Percentiles rank a stretch among this genome's conserved stretches.
Evolutionary conservation across 2,329 filamentous ascomycete species (phyloP).

Genomic region (Dryadomyces quercus-mongolicae): DNA sequence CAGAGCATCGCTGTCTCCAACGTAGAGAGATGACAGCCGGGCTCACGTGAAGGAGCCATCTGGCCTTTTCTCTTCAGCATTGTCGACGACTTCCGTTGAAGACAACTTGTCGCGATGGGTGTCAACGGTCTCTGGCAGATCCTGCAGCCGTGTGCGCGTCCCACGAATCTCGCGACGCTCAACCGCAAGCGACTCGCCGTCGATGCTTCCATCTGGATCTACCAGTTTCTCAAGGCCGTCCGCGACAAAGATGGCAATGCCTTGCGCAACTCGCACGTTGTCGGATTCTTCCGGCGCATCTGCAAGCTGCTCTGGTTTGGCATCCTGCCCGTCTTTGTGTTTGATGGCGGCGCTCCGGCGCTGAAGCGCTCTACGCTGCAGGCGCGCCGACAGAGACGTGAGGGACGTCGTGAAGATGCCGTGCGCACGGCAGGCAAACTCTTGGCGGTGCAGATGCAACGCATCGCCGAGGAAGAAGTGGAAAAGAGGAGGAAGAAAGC

Average conservation of each 20-base stretch:
- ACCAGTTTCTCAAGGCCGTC: slow-evolving; percentile 97
- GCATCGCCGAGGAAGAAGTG: slow-evolving; percentile 74
- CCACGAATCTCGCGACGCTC: slow-evolving; percentile 89
- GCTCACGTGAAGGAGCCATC: background rate
- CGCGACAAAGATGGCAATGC: slow-evolving; percentile 98
- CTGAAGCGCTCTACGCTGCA: slow-evolving; percentile 87
- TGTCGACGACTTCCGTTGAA: background rate
- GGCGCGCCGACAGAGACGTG: slow-evolving; percentile 63
- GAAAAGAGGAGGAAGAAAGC: slow-evolving; percentile 44
- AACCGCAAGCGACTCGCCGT: slow-evolving; percentile 94
- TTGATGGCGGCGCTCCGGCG: slow-evolving; percentile 85
- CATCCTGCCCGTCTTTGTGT: slow-evolving; percentile 93
- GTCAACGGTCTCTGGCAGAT: slow-evolving; percentile 97
- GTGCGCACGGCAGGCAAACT: slow-evolving; percentile 82
- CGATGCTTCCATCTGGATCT: slow-evolving; percentile 99
- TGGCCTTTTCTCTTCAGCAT: background rate
- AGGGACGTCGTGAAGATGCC: slow-evolving; percentile 88
- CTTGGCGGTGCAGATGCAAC: slow-evolving; percentile 87
- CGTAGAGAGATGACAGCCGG: too few relatives aligned
- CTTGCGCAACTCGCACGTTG: slow-evolving; percentile 85
- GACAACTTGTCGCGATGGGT: slow-evolving; percentile 55
- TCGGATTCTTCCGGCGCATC: slow-evolving; percentile 96
- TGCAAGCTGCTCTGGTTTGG: slow-evolving; percentile 97
- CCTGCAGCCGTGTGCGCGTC: slow-evolving; percentile 85
- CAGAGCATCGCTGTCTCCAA: background rate